Evolutionary conservation across 768 basidiomycete species (phyloP), one percentile per base, ranked within the genome.

Genomic region (Amanita jacksonii): DNA sequence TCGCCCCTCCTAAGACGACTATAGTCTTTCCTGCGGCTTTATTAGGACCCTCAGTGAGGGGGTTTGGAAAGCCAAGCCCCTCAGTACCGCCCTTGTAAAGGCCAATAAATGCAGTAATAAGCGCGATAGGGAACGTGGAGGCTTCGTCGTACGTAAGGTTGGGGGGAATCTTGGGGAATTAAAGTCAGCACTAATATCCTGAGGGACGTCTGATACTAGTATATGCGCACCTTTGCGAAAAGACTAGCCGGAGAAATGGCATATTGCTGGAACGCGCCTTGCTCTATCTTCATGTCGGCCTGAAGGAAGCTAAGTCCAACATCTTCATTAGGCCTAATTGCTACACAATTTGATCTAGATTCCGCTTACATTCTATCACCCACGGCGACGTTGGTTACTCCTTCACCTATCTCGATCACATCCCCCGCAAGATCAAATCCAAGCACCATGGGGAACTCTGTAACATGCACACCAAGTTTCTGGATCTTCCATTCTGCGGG

Each of bases 131-230:
- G 20, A 73, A 51, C 8, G 70, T 62, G 3, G 69, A 52, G 0
- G 67, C 73, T 33, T 68, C 56, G 12, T 71, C 72, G 46, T 66
- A 69, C 5, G 67, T 62, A 35, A 70, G 20, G 43, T 58, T 63
- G 20, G 54, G 52, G 2, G 72, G 73, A 25, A 74, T 64, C 61
- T 67, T 40, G 3, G 8, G 43, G 8, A 24, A 25, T 6, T 5
- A 40, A 18, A 43, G 44, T 19, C n/a, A 33, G 27, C 27, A 6
- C 12, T 12, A 28, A 28, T 28, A 28, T 28, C 6, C 7, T 28
- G 27, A n/a, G 38, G 37, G 27, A 28, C 27, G 27, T 6, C 12
- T 28, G n/a, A n/a, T n/a, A n/a, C n/a, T n/a, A n/a, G n/a, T n/a
- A n/a, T n/a, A n/a, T 34, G 43, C 36, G 39, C 42, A 61, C 64